phyloP scores from a whole-genome alignment of 1,284 basidiomycete genomes.

The Microbotryum scabiosae region DNA sequence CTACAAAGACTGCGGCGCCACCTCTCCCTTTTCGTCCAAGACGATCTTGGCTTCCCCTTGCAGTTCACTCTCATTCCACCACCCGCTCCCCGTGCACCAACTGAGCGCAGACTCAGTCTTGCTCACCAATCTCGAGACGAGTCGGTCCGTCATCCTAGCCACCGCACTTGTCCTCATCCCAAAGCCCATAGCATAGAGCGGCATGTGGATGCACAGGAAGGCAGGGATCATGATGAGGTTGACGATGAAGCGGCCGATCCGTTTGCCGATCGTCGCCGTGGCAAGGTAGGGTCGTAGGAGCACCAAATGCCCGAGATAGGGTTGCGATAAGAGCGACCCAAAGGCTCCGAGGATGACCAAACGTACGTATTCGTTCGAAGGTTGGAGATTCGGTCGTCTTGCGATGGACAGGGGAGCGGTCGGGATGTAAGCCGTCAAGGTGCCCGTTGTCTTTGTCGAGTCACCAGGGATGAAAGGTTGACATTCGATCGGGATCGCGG shows the following conservation, averaged over 20 bases:
- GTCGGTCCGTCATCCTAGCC: not conserved
- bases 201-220: conserved; percentile 9
- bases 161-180: not conserved
- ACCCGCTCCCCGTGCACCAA: conserved; percentile 11
- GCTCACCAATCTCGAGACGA: not conserved
- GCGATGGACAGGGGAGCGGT: not conserved
- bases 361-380: conserved; percentile 4
- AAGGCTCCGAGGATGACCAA: conserved; percentile 20
- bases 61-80: conserved; percentile 3
- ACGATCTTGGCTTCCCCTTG: no score
- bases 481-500: not conserved
- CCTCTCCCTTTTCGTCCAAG: no score
- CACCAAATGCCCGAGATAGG: conserved; percentile 18
- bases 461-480: conserved; percentile 10
- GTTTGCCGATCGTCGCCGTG: not conserved
- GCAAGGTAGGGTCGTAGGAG: conserved; percentile 14
- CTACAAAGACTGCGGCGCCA: no score
- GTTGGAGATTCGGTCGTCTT: not conserved
- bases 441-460: not conserved
- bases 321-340: conserved; percentile 17
- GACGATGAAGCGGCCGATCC: not conserved
- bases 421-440: not conserved
- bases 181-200: not conserved
- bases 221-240: conserved; percentile 9
- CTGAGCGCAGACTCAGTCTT: not conserved